A percentile compares a stretch with the other conserved stretches of the same genome.
Conservation (phyloP, 73 alveolate species). For the Uronychia binucleata region DNA sequence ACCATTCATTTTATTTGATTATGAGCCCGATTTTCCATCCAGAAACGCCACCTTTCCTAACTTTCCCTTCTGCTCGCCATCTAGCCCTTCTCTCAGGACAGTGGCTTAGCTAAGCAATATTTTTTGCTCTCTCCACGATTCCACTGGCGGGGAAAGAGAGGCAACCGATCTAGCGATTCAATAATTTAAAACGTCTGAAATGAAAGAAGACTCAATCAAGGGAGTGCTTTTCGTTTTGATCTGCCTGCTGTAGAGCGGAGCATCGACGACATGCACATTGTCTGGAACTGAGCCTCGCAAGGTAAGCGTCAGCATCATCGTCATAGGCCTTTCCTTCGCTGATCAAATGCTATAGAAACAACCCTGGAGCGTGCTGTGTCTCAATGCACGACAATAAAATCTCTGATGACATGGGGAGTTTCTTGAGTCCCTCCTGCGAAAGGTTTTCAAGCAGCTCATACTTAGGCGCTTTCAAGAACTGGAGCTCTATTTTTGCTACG, state of each 20-base stretch:
- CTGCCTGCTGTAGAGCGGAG: neutral
- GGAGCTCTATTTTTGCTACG: slow-evolving; percentile 70
- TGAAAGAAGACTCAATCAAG: neutral
- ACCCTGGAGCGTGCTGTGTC: slow-evolving; percentile 68
- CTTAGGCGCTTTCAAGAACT: slow-evolving; percentile 42
- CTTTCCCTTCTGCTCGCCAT: too few relatives aligned
- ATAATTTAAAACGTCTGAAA: neutral
- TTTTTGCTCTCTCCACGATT: too few relatives aligned
- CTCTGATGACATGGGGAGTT: slow-evolving; percentile 2
- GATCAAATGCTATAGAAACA: slow-evolving; percentile 65
- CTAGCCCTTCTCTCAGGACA: too few relatives aligned
- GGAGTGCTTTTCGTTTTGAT: neutral
- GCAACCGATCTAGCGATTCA: neutral
- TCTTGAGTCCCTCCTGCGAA: slow-evolving; percentile 59
- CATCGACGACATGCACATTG: neutral
- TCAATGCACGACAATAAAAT: slow-evolving; percentile 64
- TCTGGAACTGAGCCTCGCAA: slow-evolving; percentile 17
- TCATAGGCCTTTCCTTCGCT: slow-evolving; percentile 68
- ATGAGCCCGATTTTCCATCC: too few relatives aligned
- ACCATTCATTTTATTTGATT: neutral
- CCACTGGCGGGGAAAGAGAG: too few relatives aligned
- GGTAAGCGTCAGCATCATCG: neutral
- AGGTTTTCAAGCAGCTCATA: slow-evolving; percentile 16
- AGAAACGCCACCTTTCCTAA: too few relatives aligned
- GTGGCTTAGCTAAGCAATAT: too few relatives aligned